Base-by-base conservation (phyloP, 768 basidiomycete species). In the Lactarius hatsudake region DNA sequence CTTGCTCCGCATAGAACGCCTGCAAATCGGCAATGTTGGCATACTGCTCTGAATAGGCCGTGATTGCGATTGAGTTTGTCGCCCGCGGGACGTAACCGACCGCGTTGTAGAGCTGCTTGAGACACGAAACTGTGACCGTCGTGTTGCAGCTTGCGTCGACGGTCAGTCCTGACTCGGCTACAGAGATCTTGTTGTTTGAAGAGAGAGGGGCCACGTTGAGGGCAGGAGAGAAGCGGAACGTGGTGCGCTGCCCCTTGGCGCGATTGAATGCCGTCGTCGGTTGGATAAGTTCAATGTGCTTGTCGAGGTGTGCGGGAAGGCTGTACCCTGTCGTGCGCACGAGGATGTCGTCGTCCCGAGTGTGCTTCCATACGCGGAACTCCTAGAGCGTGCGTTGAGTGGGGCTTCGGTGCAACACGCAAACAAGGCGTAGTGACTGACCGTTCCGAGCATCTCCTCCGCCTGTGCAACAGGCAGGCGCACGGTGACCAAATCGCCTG, bases 251-350 rank as follows among this genome's bases (percentile, higher is more conserved):
- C 5, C 74, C 75, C 69, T 77, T 81, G 62, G 77, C 75, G 48
- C 81, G 80, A 61, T 79, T 75, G 70, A 89, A 89, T 74, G 84
- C 82, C 0, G 87, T 89, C 1, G 88, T 89, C 0, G 88, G 88
- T 62, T 89, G 87, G 40, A 89, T 76, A 38, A 88, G 74, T n/a
- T 88, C 86, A 54, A 89, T 72, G 71, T 88, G 86, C 1, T 78
- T 75, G 68, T 84, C 80, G 60, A 89, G 73, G 56, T 80, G 63
- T 42, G 76, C 76, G 0, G 88, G 88, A 6, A 89, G 80, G 69
- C 84, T 85, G 74, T 88, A 89, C 71, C 76, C 79, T 5, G 82
- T 84, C 13, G 88, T 86, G 60, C 88, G 82, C 64, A 88, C n/a
- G n/a, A n/a, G n/a, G n/a, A n/a, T n/a, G n/a, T n/a, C n/a, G n/a